phyloP scores from a whole-genome alignment of 441 rosid species.

The Gossypium aridum region DNA sequence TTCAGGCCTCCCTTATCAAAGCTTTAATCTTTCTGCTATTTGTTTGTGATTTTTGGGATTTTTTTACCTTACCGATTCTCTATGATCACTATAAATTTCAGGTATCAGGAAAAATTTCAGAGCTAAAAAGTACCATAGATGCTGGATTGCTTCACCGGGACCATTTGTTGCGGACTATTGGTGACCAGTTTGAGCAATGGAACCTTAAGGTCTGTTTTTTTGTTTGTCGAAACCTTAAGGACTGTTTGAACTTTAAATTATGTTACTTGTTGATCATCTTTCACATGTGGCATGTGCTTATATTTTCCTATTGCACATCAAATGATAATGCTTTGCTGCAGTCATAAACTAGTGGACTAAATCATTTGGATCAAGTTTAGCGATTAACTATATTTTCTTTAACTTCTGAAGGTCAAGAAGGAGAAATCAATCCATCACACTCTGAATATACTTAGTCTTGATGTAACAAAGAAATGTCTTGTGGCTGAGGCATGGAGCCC shows the following conservation, averaged over 20 bases:
- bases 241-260: conserved; percentile 21
- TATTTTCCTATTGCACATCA: not conserved
- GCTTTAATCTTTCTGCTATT: not conserved
- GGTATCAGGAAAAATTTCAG: conserved; percentile 69
- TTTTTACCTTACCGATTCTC: not conserved
- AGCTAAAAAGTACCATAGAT: conserved; percentile 68
- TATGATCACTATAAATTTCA: conserved; percentile 21
- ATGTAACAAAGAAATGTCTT: conserved; percentile 76
- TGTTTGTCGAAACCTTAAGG: conserved; percentile 51
- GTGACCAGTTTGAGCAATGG: conserved; percentile 73
- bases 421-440: conserved; percentile 74
- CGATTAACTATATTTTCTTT: conserved; percentile 5
- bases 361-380: not conserved
- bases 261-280: conserved; percentile 8
- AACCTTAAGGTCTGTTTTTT: conserved; percentile 51
- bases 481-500: conserved; percentile 83
- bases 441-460: conserved; percentile 71
- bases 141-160: conserved; percentile 58
- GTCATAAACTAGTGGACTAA: not conserved
- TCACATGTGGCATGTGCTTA: conserved; percentile 5
- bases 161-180: conserved; percentile 59
- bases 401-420: conserved; percentile 52
- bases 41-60: not conserved
- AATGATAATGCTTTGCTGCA: conserved; percentile 7
- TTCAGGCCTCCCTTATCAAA: not conserved